Evolutionary conservation across 1,284 basidiomycete species (phyloP).

Genomic region (Blastosporella zonata): DNA sequence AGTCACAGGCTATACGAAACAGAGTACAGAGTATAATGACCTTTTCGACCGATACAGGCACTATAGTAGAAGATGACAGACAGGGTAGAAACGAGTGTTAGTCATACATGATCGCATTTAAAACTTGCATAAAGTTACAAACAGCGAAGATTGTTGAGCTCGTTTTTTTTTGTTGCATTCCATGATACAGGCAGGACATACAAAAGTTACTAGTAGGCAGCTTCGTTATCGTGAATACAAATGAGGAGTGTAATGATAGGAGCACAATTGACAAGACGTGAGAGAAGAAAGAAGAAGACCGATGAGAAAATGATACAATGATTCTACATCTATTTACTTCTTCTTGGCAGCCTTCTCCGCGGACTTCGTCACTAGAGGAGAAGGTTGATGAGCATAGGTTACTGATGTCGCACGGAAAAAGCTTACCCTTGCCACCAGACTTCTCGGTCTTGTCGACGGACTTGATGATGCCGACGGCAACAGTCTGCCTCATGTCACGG

Average conservation of each 20-base stretch:
- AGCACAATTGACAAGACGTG: slow-evolving; percentile 41
- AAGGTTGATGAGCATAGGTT: neutral
- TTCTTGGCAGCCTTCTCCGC: slow-evolving; percentile 96
- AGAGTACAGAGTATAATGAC: slow-evolving; percentile 20
- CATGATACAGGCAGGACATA: slow-evolving; percentile 22
- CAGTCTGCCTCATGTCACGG: slow-evolving; percentile 98
- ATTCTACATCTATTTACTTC: slow-evolving; percentile 88
- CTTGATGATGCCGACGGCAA: slow-evolving; percentile 97
- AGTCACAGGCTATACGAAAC: slow-evolving; percentile 18
- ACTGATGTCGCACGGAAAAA: neutral
- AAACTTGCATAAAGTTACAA: neutral
- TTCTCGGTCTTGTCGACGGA: slow-evolving; percentile 92
- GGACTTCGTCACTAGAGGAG: slow-evolving; percentile 79
- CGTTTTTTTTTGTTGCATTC: slow-evolving; percentile 4
- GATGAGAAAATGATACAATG: slow-evolving; percentile 46
- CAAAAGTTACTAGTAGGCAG: slow-evolving; percentile 24
- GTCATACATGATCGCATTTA: too few species aligned
- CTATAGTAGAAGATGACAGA: neutral
- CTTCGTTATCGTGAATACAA: slow-evolving; percentile 56
- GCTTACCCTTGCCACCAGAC: slow-evolving; percentile 77
- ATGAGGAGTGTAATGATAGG: slow-evolving; percentile 31
- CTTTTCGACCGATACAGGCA: slow-evolving; percentile 15
- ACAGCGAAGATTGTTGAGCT: neutral
- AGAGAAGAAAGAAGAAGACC: slow-evolving; percentile 48
- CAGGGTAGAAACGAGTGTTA: neutral